Conservation (phyloP, 768 basidiomycete species). For the Podaxis rugospora region DNA sequence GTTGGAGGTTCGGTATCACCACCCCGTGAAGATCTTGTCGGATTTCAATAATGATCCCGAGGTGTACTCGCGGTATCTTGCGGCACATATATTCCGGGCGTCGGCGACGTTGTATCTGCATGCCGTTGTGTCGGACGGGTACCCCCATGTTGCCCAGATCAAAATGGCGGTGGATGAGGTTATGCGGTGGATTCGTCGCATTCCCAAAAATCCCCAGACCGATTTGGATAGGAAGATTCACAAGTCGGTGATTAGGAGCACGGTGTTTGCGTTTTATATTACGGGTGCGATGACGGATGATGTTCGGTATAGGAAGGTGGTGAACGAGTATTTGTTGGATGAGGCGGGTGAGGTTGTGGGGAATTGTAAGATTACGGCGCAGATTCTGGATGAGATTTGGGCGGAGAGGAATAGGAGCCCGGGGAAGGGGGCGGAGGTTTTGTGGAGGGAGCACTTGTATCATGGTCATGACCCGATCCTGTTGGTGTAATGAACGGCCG, state of each 20-base stretch:
- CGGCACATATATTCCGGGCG: slow-evolving; percentile 66
- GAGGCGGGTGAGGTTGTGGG: slow-evolving; percentile 53
- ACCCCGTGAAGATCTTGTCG: slow-evolving; percentile 18
- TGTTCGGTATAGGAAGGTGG: slow-evolving; percentile 31
- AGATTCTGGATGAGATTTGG: slow-evolving; percentile 61
- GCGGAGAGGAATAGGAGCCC: slow-evolving; percentile 23
- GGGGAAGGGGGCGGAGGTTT: slow-evolving; percentile 14
- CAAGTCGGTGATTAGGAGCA: slow-evolving; percentile 65
- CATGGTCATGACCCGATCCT: slow-evolving; percentile 46
- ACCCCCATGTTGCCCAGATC: slow-evolving; percentile 64
- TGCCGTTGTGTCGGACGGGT: slow-evolving; percentile 71
- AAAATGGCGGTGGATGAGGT: slow-evolving; percentile 47
- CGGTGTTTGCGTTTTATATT: slow-evolving; percentile 75
- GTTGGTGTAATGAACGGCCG: slow-evolving; percentile 21
- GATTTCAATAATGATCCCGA: slow-evolving; percentile 19
- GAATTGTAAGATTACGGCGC: slow-evolving; percentile 53
- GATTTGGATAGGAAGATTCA: slow-evolving; percentile 24
- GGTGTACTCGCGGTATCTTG: slow-evolving; percentile 36
- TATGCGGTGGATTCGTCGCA: slow-evolving; percentile 39
- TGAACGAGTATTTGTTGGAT: slow-evolving; percentile 43
- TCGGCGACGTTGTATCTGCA: slow-evolving; percentile 73
- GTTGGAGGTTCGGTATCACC: slow-evolving; percentile 17
- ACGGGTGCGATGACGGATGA: slow-evolving; percentile 66
- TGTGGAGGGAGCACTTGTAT: slow-evolving; percentile 60
- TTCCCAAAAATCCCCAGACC: slow-evolving; percentile 26